phyloP scores from a whole-genome alignment of 78 protist genomes.

The Anaeramoeba flamelloides region DNA sequence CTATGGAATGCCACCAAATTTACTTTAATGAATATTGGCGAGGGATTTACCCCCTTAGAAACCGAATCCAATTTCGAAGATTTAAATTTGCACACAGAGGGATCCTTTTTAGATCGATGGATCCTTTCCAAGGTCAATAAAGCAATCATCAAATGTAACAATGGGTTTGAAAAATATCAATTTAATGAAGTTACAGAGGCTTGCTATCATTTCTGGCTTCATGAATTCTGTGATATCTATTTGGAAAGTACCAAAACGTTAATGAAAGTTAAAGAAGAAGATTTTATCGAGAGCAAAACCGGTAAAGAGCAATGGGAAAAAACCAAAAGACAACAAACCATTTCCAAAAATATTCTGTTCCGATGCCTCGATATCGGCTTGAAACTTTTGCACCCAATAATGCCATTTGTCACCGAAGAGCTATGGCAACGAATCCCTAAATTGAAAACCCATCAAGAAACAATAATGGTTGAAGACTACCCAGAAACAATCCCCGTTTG shows the following conservation, averaged over 20 bases:
- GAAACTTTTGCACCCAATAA: constrained; percentile 80
- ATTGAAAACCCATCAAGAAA: neutral
- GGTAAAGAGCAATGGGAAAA: neutral
- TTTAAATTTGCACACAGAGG: neutral
- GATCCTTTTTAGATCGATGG: constrained; percentile 56
- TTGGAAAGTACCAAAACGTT: constrained; percentile 59
- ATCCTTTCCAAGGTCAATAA: constrained; percentile 53
- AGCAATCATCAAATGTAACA: constrained; percentile 25
- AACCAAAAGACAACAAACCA: neutral
- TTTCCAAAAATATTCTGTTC: neutral
- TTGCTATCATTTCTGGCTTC: neutral
- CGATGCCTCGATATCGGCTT: constrained; percentile 50
- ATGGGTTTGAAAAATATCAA: constrained; percentile 12
- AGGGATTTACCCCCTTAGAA: neutral
- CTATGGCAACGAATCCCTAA: constrained; percentile 48
- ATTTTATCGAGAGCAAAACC: no score
- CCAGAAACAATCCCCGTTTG: neutral
- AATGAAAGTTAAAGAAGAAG: neutral
- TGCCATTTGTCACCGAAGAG: constrained; percentile 95
- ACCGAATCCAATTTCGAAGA: neutral
- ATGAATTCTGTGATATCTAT: constrained; percentile 62
- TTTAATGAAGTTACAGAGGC: neutral
- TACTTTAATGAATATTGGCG: constrained; percentile 2
- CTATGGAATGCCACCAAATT: constrained; percentile 73
- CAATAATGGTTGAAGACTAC: neutral